Evolutionary conservation across 164 flowering plant genomes (phyloP).

Genomic region (Sextonia rubra): DNA sequence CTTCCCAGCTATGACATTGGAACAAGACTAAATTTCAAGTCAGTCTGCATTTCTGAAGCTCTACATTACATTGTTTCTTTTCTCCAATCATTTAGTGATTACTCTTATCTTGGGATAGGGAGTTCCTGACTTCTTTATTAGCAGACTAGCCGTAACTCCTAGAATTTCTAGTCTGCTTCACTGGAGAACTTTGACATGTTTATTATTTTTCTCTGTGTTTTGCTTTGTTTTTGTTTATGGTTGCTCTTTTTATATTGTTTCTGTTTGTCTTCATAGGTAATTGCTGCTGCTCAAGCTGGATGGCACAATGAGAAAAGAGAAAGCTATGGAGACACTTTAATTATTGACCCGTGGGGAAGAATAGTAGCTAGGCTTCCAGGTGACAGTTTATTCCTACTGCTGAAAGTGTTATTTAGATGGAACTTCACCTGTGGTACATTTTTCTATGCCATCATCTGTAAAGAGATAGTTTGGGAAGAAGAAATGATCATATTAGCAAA

Average conservation of each 20-base stretch:
- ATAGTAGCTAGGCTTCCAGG: conserved; percentile 72
- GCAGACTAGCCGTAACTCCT: not conserved
- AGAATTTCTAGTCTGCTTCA: not conserved
- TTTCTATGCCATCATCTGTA: too few relatives aligned
- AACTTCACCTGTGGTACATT: too few relatives aligned
- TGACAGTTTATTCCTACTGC: conserved; percentile 18
- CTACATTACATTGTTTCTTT: not conserved
- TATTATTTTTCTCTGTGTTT: not conserved
- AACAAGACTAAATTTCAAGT: too few relatives aligned
- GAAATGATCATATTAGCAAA: too few relatives aligned
- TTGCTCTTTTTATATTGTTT: not conserved
- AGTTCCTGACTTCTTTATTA: not conserved
- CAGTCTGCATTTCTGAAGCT: too few relatives aligned
- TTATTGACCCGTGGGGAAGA: conserved; percentile 97
- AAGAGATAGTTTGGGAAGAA: too few relatives aligned
- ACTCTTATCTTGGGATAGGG: not conserved
- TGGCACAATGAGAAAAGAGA: conserved; percentile 79
- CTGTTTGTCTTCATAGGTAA: conserved; percentile 37
- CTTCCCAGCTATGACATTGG: too few relatives aligned
- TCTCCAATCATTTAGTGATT: not conserved
- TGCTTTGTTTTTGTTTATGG: not conserved
- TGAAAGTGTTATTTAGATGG: not conserved
- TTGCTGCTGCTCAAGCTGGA: conserved; percentile 90
- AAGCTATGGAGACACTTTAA: conserved; percentile 78
- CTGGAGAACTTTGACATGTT: not conserved